Base-by-base conservation (phyloP, 2,329 filamentous ascomycete species). In the Diaporthe ilicicola region DNA sequence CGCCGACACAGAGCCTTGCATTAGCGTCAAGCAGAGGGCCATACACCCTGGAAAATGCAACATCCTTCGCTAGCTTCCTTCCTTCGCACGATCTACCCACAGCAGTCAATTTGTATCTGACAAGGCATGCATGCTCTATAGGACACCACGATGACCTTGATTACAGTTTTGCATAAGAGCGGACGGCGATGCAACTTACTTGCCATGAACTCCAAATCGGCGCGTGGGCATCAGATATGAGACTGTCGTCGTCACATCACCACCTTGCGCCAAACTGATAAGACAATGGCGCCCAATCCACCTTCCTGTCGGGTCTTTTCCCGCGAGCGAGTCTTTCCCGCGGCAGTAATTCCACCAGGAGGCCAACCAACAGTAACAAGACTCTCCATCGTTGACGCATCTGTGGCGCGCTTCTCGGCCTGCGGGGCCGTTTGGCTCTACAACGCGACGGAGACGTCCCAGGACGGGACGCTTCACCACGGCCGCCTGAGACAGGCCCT, bases 361-460 rank as follows among this genome's bases (percentile, higher is more conserved):
- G 37, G n/a, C 2, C 32, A 53, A n/a, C 12, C 55, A n/a, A 76
- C 51, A 2, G 68, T 65, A 4, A 76, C 74, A 17, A 75, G 70
- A 51, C 75, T 85, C 0, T 84, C 83, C 4, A 82, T 85, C 32
- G 74, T 83, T 17, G 84, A 86, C 76, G 82, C 82, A 2, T 82
- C 81, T 0, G 81, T 82, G 12, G 81, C 81, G 2, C 76, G 81
- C 4, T 86, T 84, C 71, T 67, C 79, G 1, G 73, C 79, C 5
- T 82, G 82, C 9, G 81, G 78, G 24, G 83, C 82, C 4, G 79
- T 85, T 22, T 86, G 84, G 84, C 79, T 85, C 9, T 86, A 78
- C 69, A 77, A 84, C 42, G 75, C 78, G 53, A 76, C 76, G 22
- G 73, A 72, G 24, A 50, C 44, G 29, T 56, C 70, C 17, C 32